Base-by-base conservation (phyloP, 495 filamentous ascomycete species). In the Tuber calosporum region DNA sequence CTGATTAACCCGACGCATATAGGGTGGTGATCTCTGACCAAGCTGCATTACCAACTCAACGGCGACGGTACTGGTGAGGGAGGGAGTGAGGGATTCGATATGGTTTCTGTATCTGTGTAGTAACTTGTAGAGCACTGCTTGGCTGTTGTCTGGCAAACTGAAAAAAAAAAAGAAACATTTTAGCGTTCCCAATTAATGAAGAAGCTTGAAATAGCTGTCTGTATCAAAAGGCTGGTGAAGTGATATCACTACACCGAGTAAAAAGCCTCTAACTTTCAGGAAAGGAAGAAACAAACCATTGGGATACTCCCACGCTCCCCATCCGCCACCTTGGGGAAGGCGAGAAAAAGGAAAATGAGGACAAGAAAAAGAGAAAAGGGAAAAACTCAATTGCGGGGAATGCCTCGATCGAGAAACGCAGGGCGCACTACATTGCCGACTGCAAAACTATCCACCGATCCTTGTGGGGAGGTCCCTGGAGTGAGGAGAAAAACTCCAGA, bases 221-320 rank as follows among this genome's bases (percentile, higher is more conserved):
- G 26, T 62, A 5, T 34, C 53, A 62, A 34, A 19, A 34, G 53
- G 13, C 53, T 62, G 53, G 53, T 17, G 53, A 62, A 30, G 53
- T 62, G 53, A 62, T 62, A 62, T 62, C 53, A 62, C 53, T 62
- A 34, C 53, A 62, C 53, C 53, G 53, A 62, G 30, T 62, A 34
- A 62, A 30, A 62, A 34, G 53, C 53, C 53, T 62, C 53, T 4
- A 62, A 19, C 26, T 62, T 62, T 34, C 53, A 34, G 26, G 53
- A 62, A 62, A 34, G 53, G 3, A 58, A 58, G 53, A 30, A 58
- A 62, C 13, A 62, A 62, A 62, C 53, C 53, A 62, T 62, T 62
- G 53, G 53, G 53, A 62, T 62, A 30, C 53, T 62, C 53, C 53
- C 53, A 62, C 53, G 53, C 53, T 62, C 53, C 30, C 53, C 26